These are phyloP conservation scores for Ambrosia trifida DNA, from an alignment of 129 eudicot species.

Conservation along the genomic window DNA sequence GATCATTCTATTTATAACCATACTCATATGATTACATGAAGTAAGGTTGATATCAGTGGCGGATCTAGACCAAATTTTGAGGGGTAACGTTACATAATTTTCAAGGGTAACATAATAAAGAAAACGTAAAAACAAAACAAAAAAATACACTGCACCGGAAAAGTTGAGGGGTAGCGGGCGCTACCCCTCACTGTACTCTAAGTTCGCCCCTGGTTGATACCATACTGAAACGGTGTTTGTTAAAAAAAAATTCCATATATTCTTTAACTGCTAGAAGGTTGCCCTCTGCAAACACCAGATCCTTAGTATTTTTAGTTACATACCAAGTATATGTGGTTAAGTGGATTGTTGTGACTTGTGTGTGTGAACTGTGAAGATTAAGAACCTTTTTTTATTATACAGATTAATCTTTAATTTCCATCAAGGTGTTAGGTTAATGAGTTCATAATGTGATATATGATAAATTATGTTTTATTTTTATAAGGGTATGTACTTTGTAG, in stretches of 20 bases:
- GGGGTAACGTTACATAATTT: too few species aligned
- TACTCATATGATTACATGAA: too few species aligned
- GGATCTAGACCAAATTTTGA: too few species aligned
- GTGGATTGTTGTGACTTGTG: constrained; percentile 8
- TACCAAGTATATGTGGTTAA: background rate
- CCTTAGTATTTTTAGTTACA: background rate
- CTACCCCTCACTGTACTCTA: too few species aligned
- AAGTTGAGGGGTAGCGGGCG: too few species aligned
- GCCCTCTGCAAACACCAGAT: background rate
- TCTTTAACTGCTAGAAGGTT: background rate
- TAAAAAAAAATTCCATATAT: background rate
- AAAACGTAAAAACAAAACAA: too few species aligned
- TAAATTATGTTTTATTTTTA: background rate
- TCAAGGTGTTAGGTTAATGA: constrained; percentile 1
- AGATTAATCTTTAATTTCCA: background rate
- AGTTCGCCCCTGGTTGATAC: too few species aligned
- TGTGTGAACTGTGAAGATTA: constrained; percentile 3
- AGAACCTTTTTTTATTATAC: background rate
- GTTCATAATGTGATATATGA: background rate
- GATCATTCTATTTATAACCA: background rate
- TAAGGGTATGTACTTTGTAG: constrained; percentile 6
- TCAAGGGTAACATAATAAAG: too few species aligned
- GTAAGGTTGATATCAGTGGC: too few species aligned
- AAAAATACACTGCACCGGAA: too few species aligned
- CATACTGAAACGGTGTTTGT: constrained; percentile 5